Evolutionary conservation across 2,329 filamentous ascomycete genomes (phyloP), one percentile per base, ranked within the genome.

Genomic region (Sporothrix brasiliensis): DNA sequence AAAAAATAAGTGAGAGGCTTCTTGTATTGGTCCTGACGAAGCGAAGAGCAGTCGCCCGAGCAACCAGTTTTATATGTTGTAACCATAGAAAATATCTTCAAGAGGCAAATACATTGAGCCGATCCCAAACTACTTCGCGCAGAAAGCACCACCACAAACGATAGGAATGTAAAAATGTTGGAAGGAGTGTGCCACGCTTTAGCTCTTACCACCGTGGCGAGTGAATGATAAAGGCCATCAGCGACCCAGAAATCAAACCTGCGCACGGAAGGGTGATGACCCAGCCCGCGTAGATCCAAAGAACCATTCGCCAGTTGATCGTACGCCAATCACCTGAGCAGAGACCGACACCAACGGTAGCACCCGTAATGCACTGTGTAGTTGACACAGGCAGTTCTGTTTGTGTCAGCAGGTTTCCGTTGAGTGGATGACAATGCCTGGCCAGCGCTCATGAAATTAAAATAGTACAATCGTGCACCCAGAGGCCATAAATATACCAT

Each of bases 211-310:
- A 86, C 71, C 81, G 83, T 60, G 88, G 88, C 61, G 88, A 85
- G 73, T 89, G 87, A 72, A 89, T 83, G 71, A 89, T 82, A 69
- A 90, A 83, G 2, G 83, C 88, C 86, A 89, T 89, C 60, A 89
- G 77, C 67, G 84, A 82, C 10, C 88, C 88, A 4, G 85, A 85
- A 53, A 90, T 81, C 41, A 87, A 80, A 54, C 85, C 87, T 10
- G 87, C 81, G 30, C 80, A 75, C 4, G 87, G 87, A 16, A 89
- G 83, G 1, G 87, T 89, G 72, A 88, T 83, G 76, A 89, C 80
- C 87, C 87, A 89, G 65, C 85, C 85, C 27, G 82, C 77, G 74
- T 88, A 87, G 74, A 89, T 86, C 81, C 86, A 87, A 6, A 79
- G 83, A 5, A 89, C 84, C 82, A 87, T 87, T 72, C 86, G 83